phyloP scores from a whole-genome alignment of 73 alveolate genomes.

The Tetrahymena thermophila region DNA sequence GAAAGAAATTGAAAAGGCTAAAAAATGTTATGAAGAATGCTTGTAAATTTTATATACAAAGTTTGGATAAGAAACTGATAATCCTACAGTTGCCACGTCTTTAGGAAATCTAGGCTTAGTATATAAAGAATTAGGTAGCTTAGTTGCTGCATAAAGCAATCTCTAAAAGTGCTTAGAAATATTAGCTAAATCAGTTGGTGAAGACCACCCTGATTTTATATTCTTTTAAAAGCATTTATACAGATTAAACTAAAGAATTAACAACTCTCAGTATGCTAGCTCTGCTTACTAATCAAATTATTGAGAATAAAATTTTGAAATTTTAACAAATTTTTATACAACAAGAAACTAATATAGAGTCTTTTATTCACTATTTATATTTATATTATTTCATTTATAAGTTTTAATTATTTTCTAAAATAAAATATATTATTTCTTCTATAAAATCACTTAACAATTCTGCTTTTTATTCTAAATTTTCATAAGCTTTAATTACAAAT shows the following conservation, averaged over 20 bases:
- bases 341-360: neutral
- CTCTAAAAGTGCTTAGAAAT: conserved; percentile 22
- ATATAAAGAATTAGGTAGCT: conserved; percentile 19
- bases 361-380: neutral
- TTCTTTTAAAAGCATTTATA: conserved; percentile 21
- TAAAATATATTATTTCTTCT: too few species aligned
- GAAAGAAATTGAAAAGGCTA: conserved; percentile 24
- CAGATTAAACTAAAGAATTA: neutral
- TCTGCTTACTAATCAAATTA: neutral
- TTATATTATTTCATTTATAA: neutral
- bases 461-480: too few species aligned
- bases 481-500: too few species aligned
- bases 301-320: neutral
- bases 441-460: too few species aligned
- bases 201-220: conserved; percentile 38
- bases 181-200: conserved; percentile 2
- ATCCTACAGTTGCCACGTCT: conserved; percentile 27
- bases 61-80: conserved; percentile 9
- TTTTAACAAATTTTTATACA: neutral
- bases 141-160: neutral
- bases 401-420: too few species aligned
- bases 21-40: conserved; percentile 30
- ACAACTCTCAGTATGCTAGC: neutral
- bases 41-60: conserved; percentile 5
- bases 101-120: conserved; percentile 33